These are phyloP conservation scores for Mortierella sp. DNA, from an alignment of 371 early-diverging fungal species.

Conservation along the genomic window DNA sequence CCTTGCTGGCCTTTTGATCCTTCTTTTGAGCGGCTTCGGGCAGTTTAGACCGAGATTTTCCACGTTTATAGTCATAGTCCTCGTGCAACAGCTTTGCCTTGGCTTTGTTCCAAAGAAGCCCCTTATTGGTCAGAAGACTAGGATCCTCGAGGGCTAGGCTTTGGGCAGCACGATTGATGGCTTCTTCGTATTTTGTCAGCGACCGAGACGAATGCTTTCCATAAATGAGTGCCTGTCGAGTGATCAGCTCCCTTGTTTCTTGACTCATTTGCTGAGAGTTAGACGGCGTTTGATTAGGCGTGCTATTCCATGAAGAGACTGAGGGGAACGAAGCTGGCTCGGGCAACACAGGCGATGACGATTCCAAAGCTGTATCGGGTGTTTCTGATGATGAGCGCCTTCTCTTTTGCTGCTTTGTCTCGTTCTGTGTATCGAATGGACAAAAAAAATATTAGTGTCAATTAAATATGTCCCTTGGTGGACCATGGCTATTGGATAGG, in stretches of 20 bases:
- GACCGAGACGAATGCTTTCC: slow-evolving; percentile 60
- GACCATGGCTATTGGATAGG: neutral
- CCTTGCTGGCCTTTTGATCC: slow-evolving; percentile 35
- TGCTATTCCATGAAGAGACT: slow-evolving; percentile 27
- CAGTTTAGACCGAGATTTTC: slow-evolving; percentile 67
- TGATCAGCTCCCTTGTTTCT: slow-evolving; percentile 56
- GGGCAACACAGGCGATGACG: slow-evolving; percentile 27
- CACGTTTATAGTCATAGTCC: slow-evolving; percentile 70
- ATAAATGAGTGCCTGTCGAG: slow-evolving; percentile 65
- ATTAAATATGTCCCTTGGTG: neutral
- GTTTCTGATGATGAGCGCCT: slow-evolving; percentile 34
- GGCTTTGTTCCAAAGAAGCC: slow-evolving; percentile 62
- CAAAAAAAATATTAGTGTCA: neutral
- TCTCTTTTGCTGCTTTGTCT: slow-evolving; percentile 23
- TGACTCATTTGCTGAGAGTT: slow-evolving; percentile 13
- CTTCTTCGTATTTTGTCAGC: slow-evolving; percentile 66
- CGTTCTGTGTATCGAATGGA: slow-evolving; percentile 3
- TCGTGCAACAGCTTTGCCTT: slow-evolving; percentile 63
- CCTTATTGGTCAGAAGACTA: slow-evolving; percentile 60
- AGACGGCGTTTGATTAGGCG: slow-evolving; percentile 11
- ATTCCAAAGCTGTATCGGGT: slow-evolving; percentile 10
- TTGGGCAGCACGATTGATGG: slow-evolving; percentile 65
- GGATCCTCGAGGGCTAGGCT: slow-evolving; percentile 63
- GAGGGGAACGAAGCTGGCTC: slow-evolving; percentile 43
- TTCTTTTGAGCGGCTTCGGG: slow-evolving; percentile 51